phyloP scores from a whole-genome alignment of 192 early-diverging fungal genomes.

The Backusella circina region DNA sequence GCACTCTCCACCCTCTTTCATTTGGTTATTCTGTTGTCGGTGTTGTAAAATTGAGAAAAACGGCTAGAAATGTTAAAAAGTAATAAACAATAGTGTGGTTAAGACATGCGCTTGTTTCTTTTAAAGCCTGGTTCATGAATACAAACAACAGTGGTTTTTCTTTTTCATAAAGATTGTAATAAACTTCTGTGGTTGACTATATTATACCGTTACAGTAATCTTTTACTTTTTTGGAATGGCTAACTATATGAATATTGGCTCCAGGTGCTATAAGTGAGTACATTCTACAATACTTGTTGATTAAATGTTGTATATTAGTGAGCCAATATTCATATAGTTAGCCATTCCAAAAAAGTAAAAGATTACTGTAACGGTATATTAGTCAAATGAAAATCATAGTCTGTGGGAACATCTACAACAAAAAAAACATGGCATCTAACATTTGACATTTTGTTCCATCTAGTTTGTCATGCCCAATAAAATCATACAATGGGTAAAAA shows the following conservation, averaged over 20 bases:
- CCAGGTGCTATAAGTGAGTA: not conserved
- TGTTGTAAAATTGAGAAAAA: not conserved
- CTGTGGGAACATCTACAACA: not conserved
- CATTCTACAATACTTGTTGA: not conserved
- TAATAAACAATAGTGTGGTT: not conserved
- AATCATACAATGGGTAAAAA: not conserved
- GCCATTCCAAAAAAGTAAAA: too few relatives aligned
- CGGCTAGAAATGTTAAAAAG: not conserved
- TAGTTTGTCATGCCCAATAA: not conserved
- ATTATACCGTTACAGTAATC: not conserved
- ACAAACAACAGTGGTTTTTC: not conserved
- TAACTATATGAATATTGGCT: not conserved
- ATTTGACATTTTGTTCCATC: not conserved
- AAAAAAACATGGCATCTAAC: not conserved
- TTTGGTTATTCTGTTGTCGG: not conserved
- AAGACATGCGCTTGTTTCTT: constrained; percentile 1
- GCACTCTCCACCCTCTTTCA: not conserved
- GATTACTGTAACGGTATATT: too few relatives aligned
- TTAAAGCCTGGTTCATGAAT: constrained; percentile 1
- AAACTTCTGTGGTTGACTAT: not conserved
- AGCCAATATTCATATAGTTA: too few relatives aligned
- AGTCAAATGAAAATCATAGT: not conserved
- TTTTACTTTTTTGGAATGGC: not conserved
- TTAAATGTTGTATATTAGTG: not conserved
- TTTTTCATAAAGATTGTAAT: not conserved